These are phyloP conservation scores for Geotrichum reessii DNA, from an alignment of 1,139 yeast genomes.

Conservation along the genomic window DNA sequence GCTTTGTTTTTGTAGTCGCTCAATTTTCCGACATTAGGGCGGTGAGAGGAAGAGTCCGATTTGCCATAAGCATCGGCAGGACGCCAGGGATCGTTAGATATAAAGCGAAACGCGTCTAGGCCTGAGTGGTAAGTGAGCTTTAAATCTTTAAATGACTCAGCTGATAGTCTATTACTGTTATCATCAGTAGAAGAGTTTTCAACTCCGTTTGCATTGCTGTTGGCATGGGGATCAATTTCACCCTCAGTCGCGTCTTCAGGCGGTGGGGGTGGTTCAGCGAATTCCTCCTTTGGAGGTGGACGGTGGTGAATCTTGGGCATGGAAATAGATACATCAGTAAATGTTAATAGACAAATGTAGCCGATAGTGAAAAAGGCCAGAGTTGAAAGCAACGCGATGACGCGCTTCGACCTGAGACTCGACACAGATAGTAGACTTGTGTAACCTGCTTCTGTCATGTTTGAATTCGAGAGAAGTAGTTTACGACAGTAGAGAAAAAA, in stretches of 20 bases:
- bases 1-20: conserved; percentile 14
- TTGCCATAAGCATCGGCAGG: conserved; percentile 11
- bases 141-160: conserved; percentile 2
- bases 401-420: background rate
- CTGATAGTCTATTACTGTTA: background rate
- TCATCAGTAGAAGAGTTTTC: background rate
- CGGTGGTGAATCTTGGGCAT: background rate
- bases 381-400: conserved; percentile 5
- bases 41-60: conserved; percentile 2
- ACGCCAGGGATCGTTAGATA: conserved; percentile 18
- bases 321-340: conserved; percentile 10
- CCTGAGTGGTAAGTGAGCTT: conserved; percentile 8
- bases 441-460: background rate
- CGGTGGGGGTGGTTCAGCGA: background rate
- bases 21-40: conserved; percentile 11
- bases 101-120: conserved; percentile 10
- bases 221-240: background rate
- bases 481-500: background rate
- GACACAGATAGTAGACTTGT: background rate
- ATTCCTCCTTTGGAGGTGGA: background rate
- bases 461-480: background rate
- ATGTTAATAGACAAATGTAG: conserved; percentile 10
- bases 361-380: conserved; percentile 11
- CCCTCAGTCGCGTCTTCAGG: background rate
- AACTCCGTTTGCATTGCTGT: background rate